Evolutionary conservation across 192 early-diverging fungal species (phyloP).

Genomic region (Backusella mclennaniae): DNA sequence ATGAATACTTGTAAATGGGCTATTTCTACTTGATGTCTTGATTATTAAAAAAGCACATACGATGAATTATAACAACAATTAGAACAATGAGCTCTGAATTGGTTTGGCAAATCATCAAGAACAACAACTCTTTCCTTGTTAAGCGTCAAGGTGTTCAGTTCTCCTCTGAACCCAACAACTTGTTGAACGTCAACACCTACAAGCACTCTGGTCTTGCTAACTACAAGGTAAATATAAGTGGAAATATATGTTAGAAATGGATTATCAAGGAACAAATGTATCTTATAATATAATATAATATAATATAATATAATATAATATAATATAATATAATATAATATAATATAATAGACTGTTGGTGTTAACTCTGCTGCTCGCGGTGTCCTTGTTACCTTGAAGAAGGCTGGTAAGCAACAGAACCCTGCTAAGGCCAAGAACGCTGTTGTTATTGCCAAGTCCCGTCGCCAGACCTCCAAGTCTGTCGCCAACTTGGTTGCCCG

Average conservation of each 20-base stretch:
- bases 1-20: not conserved
- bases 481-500: conserved; percentile 62
- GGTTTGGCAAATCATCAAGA: conserved; percentile 66
- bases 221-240: conserved; percentile 57
- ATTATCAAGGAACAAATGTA: not conserved
- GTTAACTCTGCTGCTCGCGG: conserved; percentile 61
- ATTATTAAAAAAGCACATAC: not conserved
- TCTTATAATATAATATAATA: conserved; percentile 28
- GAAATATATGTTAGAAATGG: not conserved
- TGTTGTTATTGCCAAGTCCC: conserved; percentile 56
- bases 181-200: conserved; percentile 76
- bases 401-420: conserved; percentile 53
- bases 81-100: conserved; percentile 40
- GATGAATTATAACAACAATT: not conserved
- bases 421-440: conserved; percentile 51
- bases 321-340: no score
- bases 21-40: not conserved
- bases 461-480: conserved; percentile 62
- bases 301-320: no score
- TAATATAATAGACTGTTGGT: conserved; percentile 54
- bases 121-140: conserved; percentile 76
- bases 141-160: conserved; percentile 78
- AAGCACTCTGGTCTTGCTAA: conserved; percentile 82
- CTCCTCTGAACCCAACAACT: conserved; percentile 71
- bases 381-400: conserved; percentile 60